Conservation (phyloP, 371 early-diverging fungal species). For the Thermomucor indicae-seudaticae region DNA sequence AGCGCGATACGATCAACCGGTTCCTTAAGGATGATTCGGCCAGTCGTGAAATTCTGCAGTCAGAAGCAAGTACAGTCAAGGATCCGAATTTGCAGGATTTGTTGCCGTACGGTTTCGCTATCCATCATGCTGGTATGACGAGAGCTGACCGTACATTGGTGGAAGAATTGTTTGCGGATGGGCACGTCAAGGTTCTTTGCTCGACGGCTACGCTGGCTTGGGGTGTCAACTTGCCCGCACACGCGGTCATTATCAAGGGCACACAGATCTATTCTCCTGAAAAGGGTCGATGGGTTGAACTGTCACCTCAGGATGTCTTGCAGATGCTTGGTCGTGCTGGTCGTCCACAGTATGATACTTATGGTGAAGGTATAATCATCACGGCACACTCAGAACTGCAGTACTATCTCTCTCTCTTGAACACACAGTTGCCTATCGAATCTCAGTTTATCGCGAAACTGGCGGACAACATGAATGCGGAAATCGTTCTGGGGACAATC, state of each 20-base stretch:
- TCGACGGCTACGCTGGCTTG: constrained; percentile 99
- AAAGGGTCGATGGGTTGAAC: constrained; percentile 91
- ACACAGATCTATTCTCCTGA: constrained; percentile 97
- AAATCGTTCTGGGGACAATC: constrained; percentile 94
- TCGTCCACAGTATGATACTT: constrained; percentile 97
- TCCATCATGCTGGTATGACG: constrained; percentile 99
- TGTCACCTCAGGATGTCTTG: constrained; percentile 93
- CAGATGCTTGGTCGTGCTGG: constrained; percentile 99
- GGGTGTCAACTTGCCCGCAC: constrained; percentile 99
- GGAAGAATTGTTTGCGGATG: constrained; percentile 93
- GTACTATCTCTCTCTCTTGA: constrained; percentile 92
- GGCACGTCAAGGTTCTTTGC: constrained; percentile 92
- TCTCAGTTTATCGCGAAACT: constrained; percentile 88
- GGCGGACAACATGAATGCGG: constrained; percentile 94
- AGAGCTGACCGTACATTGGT: constrained; percentile 91
- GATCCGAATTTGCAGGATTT: constrained; percentile 85
- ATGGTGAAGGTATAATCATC: constrained; percentile 97
- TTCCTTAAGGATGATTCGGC: constrained; percentile 79
- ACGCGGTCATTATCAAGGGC: constrained; percentile 99
- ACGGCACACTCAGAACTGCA: constrained; percentile 91
- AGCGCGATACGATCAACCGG: constrained; percentile 76
- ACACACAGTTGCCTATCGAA: constrained; percentile 97
- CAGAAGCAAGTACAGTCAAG: constrained; percentile 77
- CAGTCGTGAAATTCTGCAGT: constrained; percentile 78
- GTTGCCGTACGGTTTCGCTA: constrained; percentile 92